These are phyloP conservation scores for Kodamaea neixiangensis DNA, from an alignment of 805 yeast genomes.

Conservation along the genomic window DNA sequence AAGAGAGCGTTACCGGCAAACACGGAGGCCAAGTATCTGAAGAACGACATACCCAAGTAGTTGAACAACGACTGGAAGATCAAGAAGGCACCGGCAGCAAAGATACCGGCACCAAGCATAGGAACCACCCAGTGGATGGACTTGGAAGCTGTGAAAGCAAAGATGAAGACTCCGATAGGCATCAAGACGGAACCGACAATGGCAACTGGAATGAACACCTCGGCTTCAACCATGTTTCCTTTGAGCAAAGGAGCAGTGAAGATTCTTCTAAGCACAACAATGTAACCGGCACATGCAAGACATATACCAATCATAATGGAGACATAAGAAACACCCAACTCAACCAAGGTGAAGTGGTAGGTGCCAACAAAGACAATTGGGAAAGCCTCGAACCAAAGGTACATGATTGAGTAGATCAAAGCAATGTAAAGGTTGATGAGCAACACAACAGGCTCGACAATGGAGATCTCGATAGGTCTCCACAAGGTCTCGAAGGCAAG, in stretches of 20 bases:
- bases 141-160: constrained; percentile 22
- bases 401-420: constrained; percentile 52
- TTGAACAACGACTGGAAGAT: constrained; percentile 54
- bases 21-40: constrained; percentile 54
- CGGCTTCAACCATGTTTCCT: constrained; percentile 17
- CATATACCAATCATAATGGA: constrained; percentile 49
- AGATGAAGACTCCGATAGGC: constrained; percentile 24
- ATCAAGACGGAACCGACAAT: constrained; percentile 23
- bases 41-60: constrained; percentile 51
- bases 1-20: constrained; percentile 57
- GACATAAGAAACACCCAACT: constrained; percentile 49
- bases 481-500: constrained; percentile 34
- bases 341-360: constrained; percentile 49
- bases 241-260: constrained; percentile 15
- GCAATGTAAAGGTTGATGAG: constrained; percentile 54
- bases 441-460: constrained; percentile 57
- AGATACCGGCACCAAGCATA: constrained; percentile 22
- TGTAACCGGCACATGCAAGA: constrained; percentile 13
- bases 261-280: constrained; percentile 11
- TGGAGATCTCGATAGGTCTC: constrained; percentile 52
- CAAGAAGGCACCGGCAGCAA: constrained; percentile 23
- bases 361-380: constrained; percentile 53
- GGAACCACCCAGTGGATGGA: constrained; percentile 24
- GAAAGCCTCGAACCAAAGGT: constrained; percentile 61
- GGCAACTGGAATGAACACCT: constrained; percentile 21